These are phyloP conservation scores for Tetrapisispora pingtungensis DNA, from an alignment of 805 yeast genomes.

Conservation along the genomic window DNA sequence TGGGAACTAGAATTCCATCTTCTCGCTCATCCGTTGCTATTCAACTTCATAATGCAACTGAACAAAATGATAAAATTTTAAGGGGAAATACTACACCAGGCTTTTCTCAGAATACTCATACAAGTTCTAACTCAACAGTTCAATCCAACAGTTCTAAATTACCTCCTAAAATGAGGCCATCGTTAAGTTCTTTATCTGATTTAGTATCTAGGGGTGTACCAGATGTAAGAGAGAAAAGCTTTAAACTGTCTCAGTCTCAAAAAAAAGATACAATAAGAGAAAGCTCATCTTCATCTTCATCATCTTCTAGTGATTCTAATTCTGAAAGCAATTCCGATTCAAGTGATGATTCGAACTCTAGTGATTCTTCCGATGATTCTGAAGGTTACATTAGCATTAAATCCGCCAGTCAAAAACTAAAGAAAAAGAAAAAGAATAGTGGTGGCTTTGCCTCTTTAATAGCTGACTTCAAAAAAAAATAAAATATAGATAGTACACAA, in stretches of 20 bases:
- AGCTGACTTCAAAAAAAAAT: conserved; percentile 34
- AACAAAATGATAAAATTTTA: conserved; percentile 9
- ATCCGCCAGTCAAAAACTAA: conserved; percentile 34
- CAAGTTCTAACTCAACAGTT: too few relatives aligned
- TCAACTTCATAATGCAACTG: conserved; percentile 8
- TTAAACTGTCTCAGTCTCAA: conserved; percentile 4
- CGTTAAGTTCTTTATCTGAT: conserved; percentile 47
- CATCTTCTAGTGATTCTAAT: neutral
- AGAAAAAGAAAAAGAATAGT: conserved; percentile 26
- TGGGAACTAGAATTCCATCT: conserved; percentile 11
- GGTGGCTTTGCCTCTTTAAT: conserved; percentile 42
- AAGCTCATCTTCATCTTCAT: neutral
- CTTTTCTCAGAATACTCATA: too few relatives aligned
- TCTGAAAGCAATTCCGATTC: neutral
- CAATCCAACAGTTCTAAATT: conserved; percentile 3
- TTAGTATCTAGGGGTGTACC: conserved; percentile 59
- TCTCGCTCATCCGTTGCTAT: conserved; percentile 10
- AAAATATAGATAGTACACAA: neutral
- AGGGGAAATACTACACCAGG: neutral
- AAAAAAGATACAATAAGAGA: neutral
- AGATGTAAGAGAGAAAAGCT: conserved; percentile 43
- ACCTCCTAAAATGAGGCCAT: conserved; percentile 28
- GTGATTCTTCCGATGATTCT: conserved; percentile 13
- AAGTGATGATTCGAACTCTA: neutral
- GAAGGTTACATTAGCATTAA: conserved; percentile 35